Conservation (phyloP, 78 protist genomes). For the Pigoraptor vietnamica region DNA sequence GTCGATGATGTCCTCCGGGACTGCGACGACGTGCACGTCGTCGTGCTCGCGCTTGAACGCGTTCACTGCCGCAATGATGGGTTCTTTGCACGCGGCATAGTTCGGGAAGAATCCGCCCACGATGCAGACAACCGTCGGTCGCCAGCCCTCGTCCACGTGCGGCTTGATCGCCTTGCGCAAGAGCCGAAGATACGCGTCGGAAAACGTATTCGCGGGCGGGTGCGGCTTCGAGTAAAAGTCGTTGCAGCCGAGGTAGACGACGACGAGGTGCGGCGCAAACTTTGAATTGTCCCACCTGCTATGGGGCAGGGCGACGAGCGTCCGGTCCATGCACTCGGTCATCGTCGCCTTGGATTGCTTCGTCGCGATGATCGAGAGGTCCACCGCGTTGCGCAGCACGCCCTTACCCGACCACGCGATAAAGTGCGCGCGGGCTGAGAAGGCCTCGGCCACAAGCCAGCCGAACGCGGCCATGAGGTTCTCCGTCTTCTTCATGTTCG, state of each 20-base stretch:
- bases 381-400: not conserved
- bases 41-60: not conserved
- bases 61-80: not conserved
- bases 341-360: not conserved
- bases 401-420: not conserved
- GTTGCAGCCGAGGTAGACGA: not conserved
- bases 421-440: not conserved
- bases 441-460: not conserved
- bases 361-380: not conserved
- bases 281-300: not conserved
- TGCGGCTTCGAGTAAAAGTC: not conserved
- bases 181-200: not conserved
- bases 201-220: not conserved
- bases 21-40: not conserved
- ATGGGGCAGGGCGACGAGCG: not conserved
- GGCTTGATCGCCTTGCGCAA: not conserved
- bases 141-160: not conserved
- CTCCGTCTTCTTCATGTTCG: not conserved
- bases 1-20: not conserved
- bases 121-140: not conserved
- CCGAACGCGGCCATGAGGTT: not conserved
- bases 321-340: not conserved
- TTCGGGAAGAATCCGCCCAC: not conserved
- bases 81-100: not conserved
- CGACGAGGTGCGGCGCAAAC: not conserved